Conservation (phyloP, 1,139 yeast genomes). For the Meyerozyma smithsonii region DNA sequence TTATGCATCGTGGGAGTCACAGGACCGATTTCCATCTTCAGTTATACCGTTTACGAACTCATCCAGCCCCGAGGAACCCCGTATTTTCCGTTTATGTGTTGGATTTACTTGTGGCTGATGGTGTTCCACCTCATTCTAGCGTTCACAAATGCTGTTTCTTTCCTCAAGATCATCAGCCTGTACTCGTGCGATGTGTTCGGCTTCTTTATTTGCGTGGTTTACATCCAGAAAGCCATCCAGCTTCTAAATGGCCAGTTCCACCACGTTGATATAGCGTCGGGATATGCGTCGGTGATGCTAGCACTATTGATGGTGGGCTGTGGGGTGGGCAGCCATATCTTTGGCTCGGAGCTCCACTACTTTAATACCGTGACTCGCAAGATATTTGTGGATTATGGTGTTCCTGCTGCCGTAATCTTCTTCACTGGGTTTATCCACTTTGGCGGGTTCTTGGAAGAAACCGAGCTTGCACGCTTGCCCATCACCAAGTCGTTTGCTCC, state of each 20-base stretch:
- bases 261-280: constrained; percentile 43
- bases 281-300: constrained; percentile 71
- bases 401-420: constrained; percentile 77
- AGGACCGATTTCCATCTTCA: constrained; percentile 88
- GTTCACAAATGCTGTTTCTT: constrained; percentile 61
- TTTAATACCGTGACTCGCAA: constrained; percentile 59
- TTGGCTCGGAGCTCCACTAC: constrained; percentile 58
- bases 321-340: constrained; percentile 61
- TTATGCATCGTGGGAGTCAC: constrained; percentile 97
- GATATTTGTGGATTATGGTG: constrained; percentile 78
- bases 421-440: constrained; percentile 91
- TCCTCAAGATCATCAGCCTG: constrained; percentile 67
- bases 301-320: constrained; percentile 70
- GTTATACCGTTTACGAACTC: constrained; percentile 84
- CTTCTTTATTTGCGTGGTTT: constrained; percentile 82
- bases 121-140: constrained; percentile 74
- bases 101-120: constrained; percentile 93
- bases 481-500: constrained; percentile 75
- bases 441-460: constrained; percentile 62
- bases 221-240: constrained; percentile 86
- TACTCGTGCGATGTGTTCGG: constrained; percentile 95
- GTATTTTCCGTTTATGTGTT: constrained; percentile 90
- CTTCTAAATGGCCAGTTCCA: constrained; percentile 68
- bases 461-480: constrained; percentile 57
- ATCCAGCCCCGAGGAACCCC: constrained; percentile 61